Conservation (phyloP, 2,329 filamentous ascomycete genomes). For the Neopestalotiopsis clavispora region DNA sequence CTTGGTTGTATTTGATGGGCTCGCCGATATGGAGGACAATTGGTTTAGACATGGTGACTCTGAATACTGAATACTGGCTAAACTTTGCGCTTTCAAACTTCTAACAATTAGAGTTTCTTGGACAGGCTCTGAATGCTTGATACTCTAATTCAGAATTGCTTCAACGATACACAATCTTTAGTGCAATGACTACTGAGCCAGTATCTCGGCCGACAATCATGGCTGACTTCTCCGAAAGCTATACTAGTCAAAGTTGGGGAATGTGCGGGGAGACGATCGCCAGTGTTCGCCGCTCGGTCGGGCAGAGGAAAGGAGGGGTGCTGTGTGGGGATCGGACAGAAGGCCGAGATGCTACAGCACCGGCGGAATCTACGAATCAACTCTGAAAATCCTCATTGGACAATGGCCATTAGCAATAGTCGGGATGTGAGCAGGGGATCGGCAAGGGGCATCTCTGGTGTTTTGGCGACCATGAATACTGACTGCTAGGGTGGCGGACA, state of each 20-base stretch:
- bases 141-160: background rate
- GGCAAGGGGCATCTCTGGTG: background rate
- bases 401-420: background rate
- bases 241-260: background rate
- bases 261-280: background rate
- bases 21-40: slow-evolving; percentile 50
- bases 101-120: background rate
- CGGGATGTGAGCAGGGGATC: background rate
- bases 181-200: background rate
- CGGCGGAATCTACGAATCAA: background rate
- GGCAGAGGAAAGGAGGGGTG: background rate
- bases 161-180: background rate
- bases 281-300: background rate
- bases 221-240: background rate
- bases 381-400: background rate
- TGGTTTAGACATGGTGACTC: slow-evolving; percentile 31
- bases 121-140: background rate
- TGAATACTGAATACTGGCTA: background rate
- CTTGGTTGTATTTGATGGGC: slow-evolving; percentile 51
- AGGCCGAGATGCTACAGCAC: slow-evolving; percentile 7
- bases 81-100: background rate
- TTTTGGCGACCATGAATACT: background rate
- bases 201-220: background rate
- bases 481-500: background rate
- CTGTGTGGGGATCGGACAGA: slow-evolving; percentile 9